Percentiles rank a stretch among this genome's conserved stretches.
Conservation (phyloP, 345 rosid species). For the Salix purpurea region DNA sequence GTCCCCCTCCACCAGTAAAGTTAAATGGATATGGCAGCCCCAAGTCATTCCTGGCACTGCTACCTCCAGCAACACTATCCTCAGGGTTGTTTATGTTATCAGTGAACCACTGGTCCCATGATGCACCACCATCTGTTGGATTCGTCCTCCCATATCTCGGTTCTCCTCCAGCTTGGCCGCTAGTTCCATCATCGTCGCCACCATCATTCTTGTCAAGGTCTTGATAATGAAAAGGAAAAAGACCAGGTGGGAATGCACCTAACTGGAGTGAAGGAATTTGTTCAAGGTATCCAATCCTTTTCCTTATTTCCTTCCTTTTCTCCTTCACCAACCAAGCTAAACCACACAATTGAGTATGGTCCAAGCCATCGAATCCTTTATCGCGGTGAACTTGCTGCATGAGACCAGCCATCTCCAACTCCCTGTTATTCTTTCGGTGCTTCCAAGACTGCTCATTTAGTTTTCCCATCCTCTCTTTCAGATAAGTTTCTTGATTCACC, state of each 20-base stretch:
- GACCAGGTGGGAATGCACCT: not conserved
- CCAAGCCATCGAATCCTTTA: conserved; percentile 2
- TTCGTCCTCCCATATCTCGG: not conserved
- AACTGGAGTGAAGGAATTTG: conserved; percentile 6
- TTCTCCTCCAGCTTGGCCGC: not conserved
- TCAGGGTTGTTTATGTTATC: conserved; percentile 1
- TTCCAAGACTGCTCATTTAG: conserved; percentile 17
- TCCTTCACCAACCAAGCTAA: conserved; percentile 26
- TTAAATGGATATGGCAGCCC: not conserved
- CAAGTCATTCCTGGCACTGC: not conserved
- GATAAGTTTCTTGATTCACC: conserved; percentile 33
- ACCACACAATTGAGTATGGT: not conserved
- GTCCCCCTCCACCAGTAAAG: not conserved
- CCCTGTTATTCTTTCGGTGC: conserved; percentile 14
- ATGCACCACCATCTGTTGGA: not conserved
- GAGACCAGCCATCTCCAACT: conserved; percentile 9
- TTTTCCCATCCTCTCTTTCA: conserved; percentile 23
- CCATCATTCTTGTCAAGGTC: not conserved
- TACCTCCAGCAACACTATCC: not conserved
- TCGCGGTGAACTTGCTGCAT: conserved; percentile 21
- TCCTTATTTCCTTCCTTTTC: conserved; percentile 18
- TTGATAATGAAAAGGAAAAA: too few species aligned
- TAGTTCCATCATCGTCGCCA: not conserved
- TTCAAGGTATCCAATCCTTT: conserved; percentile 9
- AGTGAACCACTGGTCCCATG: conserved; percentile 15